phyloP scores from a whole-genome alignment of 2,329 filamentous ascomycete species.

The Aureobasidium sp. region DNA sequence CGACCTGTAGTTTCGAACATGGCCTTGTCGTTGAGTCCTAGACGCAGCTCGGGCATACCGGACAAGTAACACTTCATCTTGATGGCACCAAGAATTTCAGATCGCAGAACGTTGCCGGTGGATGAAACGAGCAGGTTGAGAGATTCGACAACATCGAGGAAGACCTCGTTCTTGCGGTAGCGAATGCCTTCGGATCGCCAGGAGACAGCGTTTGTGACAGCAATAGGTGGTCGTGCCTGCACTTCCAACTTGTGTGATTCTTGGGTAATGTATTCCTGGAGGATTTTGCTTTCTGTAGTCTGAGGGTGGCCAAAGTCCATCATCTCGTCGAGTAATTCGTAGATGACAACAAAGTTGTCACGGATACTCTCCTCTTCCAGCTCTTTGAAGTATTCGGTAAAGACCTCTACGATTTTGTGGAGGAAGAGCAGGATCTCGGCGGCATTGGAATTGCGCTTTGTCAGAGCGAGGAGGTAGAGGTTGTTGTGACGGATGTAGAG shows the following conservation, averaged over 20 bases:
- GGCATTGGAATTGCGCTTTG: constrained; percentile 99
- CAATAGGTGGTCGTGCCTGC: too few species aligned
- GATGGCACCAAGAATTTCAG: constrained; percentile 97
- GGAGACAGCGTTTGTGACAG: constrained; percentile 92
- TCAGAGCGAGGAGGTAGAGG: constrained; percentile 97
- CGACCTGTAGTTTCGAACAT: constrained; percentile 96
- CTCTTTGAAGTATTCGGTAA: constrained; percentile 97
- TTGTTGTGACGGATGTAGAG: constrained; percentile 99
- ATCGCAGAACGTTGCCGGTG: constrained; percentile 91
- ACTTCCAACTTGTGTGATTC: constrained; percentile 98
- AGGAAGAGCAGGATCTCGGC: constrained; percentile 98
- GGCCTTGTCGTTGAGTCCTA: constrained; percentile 97
- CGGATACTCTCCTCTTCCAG: constrained; percentile 99
- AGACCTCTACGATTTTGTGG: constrained; percentile 89
- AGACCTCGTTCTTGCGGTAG: constrained; percentile 99
- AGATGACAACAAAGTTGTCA: constrained; percentile 99
- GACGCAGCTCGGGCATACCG: constrained; percentile 98
- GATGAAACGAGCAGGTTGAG: constrained; percentile 99
- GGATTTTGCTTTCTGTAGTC: constrained; percentile 97
- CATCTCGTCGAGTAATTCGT: constrained; percentile 98
- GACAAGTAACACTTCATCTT: constrained; percentile 98
- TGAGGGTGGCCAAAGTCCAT: constrained; percentile 99
- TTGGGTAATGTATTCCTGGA: constrained; percentile 99
- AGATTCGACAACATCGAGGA: constrained; percentile 99
- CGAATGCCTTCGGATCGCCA: constrained; percentile 99